phyloP scores from a whole-genome alignment of 2,329 filamentous ascomycete species.

The Ophiostoma pallidulum region DNA sequence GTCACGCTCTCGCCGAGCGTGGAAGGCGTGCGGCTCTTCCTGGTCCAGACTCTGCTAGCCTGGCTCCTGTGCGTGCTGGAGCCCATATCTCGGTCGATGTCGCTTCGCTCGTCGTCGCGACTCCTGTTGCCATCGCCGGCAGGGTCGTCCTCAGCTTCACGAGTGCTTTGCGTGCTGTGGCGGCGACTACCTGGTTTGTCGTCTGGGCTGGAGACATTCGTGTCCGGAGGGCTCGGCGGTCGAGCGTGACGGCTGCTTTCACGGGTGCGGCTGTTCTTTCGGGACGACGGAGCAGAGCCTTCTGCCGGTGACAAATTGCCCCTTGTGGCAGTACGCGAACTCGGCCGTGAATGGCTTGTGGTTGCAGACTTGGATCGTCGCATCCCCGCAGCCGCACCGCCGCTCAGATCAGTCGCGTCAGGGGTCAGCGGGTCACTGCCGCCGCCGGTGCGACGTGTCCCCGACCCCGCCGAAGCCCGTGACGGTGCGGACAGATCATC shows the following conservation, averaged over 20 bases:
- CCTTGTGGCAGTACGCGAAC: background rate
- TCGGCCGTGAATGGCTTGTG: conserved; percentile 1
- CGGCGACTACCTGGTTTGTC: conserved; percentile 22
- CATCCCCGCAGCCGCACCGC: conserved; percentile 28
- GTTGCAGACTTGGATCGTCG: conserved; percentile 37
- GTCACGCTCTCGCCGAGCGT: conserved; percentile 11
- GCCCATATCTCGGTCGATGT: conserved; percentile 19
- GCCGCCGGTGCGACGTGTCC: conserved; percentile 16
- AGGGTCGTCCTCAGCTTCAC: background rate
- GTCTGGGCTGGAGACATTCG: conserved; percentile 43
- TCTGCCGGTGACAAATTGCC: conserved; percentile 19
- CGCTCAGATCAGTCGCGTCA: conserved; percentile 60
- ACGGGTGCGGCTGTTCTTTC: conserved; percentile 28
- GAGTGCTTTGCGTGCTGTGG: background rate
- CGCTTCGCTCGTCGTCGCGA: conserved; percentile 13
- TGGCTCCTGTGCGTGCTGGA: conserved; percentile 3
- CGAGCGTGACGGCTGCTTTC: conserved; percentile 31
- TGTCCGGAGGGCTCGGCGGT: conserved; percentile 56
- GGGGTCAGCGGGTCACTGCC: conserved; percentile 54
- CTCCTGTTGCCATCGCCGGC: background rate
- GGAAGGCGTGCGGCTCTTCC: conserved; percentile 9
- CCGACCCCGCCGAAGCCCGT: background rate
- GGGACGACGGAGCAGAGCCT: conserved; percentile 24
- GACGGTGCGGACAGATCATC: conserved; percentile 37
- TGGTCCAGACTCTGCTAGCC: conserved; percentile 3